These are phyloP conservation scores for Symbiodinium pilosum DNA, from an alignment of 73 alveolate genomes.

Conservation along the genomic window DNA sequence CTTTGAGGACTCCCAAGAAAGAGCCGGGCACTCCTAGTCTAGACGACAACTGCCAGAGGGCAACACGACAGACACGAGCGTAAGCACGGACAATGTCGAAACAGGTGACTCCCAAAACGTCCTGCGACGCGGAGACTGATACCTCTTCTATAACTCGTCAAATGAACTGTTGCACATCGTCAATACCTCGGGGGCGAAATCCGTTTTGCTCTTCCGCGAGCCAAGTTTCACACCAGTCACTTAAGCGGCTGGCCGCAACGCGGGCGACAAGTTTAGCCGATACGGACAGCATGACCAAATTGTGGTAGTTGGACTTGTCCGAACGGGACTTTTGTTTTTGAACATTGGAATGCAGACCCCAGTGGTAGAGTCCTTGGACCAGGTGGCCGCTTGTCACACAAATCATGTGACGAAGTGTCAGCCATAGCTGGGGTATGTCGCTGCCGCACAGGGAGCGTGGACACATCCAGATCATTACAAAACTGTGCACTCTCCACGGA, in stretches of 20 bases:
- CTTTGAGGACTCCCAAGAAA: background rate
- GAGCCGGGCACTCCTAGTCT: background rate
- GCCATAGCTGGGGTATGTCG: background rate
- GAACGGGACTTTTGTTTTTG: slow-evolving; percentile 1
- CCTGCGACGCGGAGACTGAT: background rate
- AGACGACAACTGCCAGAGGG: background rate
- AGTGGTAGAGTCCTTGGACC: background rate
- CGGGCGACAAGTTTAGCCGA: slow-evolving; percentile 9
- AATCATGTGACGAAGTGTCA: background rate
- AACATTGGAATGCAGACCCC: slow-evolving; percentile 18
- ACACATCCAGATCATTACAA: background rate
- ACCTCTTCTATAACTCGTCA: background rate
- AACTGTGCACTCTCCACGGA: background rate
- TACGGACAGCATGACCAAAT: slow-evolving; percentile 15
- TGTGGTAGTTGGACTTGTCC: background rate
- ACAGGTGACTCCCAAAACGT: background rate
- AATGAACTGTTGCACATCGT: slow-evolving; percentile 14
- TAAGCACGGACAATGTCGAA: slow-evolving; percentile 24
- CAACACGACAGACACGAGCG: slow-evolving; percentile 19
- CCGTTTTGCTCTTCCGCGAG: slow-evolving; percentile 23
- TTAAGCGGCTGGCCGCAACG: background rate
- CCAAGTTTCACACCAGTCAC: background rate
- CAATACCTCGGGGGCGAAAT: background rate
- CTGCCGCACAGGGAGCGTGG: background rate
- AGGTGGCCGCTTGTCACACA: background rate